These are phyloP conservation scores for Chlamydomonas schloesseri DNA, from an alignment of 139 green algal species.

Conservation along the genomic window DNA sequence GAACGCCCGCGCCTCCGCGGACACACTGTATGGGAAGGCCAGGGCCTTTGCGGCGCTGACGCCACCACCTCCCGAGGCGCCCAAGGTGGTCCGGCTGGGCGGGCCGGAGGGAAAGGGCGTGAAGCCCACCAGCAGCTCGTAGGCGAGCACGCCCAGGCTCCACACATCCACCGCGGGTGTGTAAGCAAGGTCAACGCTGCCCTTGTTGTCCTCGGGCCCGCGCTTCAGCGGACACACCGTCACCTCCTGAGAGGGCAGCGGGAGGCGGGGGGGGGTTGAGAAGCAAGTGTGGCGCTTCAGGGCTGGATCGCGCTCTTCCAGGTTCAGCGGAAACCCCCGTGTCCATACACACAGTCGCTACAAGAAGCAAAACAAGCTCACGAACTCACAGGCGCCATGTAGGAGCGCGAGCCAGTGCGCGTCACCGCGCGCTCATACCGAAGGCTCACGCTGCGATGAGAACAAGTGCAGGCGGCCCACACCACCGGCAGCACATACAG, in stretches of 20 bases:
- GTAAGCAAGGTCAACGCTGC: conserved; percentile 54
- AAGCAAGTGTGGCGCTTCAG: too few species aligned
- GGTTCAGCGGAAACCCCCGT: too few species aligned
- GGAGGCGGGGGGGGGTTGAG: neutral
- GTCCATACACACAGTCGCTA: too few species aligned
- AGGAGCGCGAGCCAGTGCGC: conserved; percentile 58
- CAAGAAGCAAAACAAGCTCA: too few species aligned
- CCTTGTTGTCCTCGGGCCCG: conserved; percentile 64
- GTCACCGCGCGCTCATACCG: conserved; percentile 60
- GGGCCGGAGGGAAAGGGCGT: conserved; percentile 14
- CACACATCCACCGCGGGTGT: conserved; percentile 54
- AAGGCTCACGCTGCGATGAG: conserved; percentile 61
- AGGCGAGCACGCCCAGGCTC: conserved; percentile 57
- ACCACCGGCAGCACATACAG: too few species aligned
- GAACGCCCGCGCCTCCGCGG: conserved; percentile 19
- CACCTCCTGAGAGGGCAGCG: neutral
- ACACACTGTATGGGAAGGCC: conserved; percentile 30
- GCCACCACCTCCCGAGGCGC: too few species aligned
- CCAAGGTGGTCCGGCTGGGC: too few species aligned
- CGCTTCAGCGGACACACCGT: conserved; percentile 54
- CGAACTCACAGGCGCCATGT: conserved; percentile 51
- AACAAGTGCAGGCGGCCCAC: too few species aligned
- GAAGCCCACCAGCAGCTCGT: conserved; percentile 63
- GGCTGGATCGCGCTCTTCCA: too few species aligned
- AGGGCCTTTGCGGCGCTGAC: neutral